A percentile compares a stretch with the other conserved stretches of the same genome.
These are phyloP conservation scores for Kodamaea leandrae DNA, from an alignment of 805 yeast genomes.

Conservation along the genomic window DNA sequence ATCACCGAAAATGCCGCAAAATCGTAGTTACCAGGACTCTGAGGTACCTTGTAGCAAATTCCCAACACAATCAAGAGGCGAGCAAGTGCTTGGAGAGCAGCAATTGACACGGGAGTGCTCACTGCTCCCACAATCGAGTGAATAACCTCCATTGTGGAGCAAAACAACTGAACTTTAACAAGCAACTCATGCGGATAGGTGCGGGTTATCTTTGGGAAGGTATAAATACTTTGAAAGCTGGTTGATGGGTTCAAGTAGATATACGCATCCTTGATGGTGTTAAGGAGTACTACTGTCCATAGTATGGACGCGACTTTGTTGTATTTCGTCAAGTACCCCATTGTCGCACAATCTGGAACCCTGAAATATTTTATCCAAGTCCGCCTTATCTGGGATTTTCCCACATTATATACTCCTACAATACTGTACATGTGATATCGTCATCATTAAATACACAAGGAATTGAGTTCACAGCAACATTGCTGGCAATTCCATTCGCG, in stretches of 20 bases:
- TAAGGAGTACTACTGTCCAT: constrained; percentile 18
- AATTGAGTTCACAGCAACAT: neutral
- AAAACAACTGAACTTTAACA: constrained; percentile 62
- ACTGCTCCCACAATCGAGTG: constrained; percentile 81
- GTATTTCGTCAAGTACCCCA: constrained; percentile 16
- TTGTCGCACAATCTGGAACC: too few species aligned
- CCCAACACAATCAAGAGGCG: constrained; percentile 82
- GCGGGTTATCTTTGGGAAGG: constrained; percentile 1
- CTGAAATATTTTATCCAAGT: too few species aligned
- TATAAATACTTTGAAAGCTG: constrained; percentile 1
- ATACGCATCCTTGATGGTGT: constrained; percentile 13
- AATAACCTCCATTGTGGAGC: constrained; percentile 60
- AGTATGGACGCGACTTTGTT: constrained; percentile 17
- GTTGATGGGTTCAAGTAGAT: constrained; percentile 5
- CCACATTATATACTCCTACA: neutral
- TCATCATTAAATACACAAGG: neutral
- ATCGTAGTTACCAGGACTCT: constrained; percentile 57
- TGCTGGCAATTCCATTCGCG: too few species aligned
- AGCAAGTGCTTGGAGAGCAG: constrained; percentile 83
- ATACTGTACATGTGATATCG: constrained; percentile 1
- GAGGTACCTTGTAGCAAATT: constrained; percentile 70
- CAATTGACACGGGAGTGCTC: constrained; percentile 79
- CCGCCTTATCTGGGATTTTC: too few species aligned
- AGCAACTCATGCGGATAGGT: constrained; percentile 24
- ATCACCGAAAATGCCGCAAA: constrained; percentile 42